A percentile compares a stretch with the other conserved stretches of the same genome.
Conservation (phyloP, 371 early-diverging fungal species). For the Smittium mucronatum region DNA sequence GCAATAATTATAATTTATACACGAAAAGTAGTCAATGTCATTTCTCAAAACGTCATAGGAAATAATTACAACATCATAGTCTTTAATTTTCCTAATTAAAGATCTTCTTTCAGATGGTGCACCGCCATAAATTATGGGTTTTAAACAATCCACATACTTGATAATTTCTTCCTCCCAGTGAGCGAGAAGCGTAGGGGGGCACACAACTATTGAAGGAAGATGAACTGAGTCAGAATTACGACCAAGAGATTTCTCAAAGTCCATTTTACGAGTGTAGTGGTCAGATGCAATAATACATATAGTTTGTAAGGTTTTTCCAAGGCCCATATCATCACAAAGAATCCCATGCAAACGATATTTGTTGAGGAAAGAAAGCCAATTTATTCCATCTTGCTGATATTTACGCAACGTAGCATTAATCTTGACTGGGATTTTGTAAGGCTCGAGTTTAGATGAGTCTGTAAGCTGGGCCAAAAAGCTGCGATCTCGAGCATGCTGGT, state of each 20-base stretch:
- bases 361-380: conserved; percentile 95
- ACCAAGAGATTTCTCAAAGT: conserved; percentile 43
- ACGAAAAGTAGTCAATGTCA: conserved; percentile 71
- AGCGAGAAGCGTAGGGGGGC: conserved; percentile 91
- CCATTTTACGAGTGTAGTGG: conserved; percentile 52
- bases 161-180: conserved; percentile 97
- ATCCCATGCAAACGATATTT: conserved; percentile 93
- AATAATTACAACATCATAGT: conserved; percentile 75
- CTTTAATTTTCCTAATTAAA: conserved; percentile 20
- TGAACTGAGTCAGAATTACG: conserved; percentile 26
- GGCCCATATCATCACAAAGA: conserved; percentile 98
- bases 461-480: conserved; percentile 82
- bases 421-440: conserved; percentile 70
- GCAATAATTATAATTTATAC: conserved; percentile 84
- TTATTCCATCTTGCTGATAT: conserved; percentile 96
- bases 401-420: conserved; percentile 84
- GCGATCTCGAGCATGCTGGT: conserved; percentile 71
- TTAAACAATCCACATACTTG: conserved; percentile 61
- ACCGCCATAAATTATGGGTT: conserved; percentile 75
- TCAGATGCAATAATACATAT: conserved; percentile 90
- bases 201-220: conserved; percentile 85
- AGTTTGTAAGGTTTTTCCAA: conserved; percentile 96
- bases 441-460: conserved; percentile 74
- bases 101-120: conserved; percentile 58
- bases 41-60: conserved; percentile 95